Evolutionary conservation across 768 basidiomycete species (phyloP).

Genomic region (Hemileccinum rubropunctum): DNA sequence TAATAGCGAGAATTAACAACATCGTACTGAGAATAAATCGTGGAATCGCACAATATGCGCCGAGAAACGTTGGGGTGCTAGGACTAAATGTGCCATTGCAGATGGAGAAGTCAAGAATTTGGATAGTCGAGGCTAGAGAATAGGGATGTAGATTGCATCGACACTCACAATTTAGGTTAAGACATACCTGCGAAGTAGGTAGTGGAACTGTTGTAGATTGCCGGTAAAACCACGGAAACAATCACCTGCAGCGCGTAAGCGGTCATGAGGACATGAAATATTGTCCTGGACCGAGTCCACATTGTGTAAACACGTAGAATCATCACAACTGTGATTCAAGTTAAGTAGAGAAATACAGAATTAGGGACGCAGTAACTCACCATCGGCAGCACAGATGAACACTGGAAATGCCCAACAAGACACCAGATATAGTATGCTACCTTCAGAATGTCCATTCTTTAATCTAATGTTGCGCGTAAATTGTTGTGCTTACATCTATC

Average conservation of each 20-base stretch:
- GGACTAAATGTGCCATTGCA: not conserved
- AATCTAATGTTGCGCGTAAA: too few species aligned
- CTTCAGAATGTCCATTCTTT: not conserved
- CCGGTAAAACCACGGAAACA: not conserved
- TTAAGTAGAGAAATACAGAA: not conserved
- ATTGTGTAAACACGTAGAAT: slow-evolving; percentile 17
- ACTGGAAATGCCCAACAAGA: slow-evolving; percentile 10
- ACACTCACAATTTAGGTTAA: not conserved
- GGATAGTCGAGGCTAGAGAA: not conserved
- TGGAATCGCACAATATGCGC: not conserved
- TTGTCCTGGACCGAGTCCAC: slow-evolving; percentile 7
- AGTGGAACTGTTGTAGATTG: not conserved
- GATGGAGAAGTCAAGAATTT: not conserved
- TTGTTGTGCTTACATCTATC: slow-evolving; percentile 10
- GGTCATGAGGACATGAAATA: slow-evolving; percentile 5
- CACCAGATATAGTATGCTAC: not conserved
- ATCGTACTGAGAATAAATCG: slow-evolving; percentile 1
- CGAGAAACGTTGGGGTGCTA: not conserved
- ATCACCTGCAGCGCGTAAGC: not conserved
- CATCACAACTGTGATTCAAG: slow-evolving; percentile 13
- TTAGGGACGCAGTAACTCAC: slow-evolving; percentile 3
- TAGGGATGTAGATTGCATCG: too few species aligned
- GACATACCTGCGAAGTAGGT: slow-evolving; percentile 3
- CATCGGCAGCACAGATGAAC: slow-evolving; percentile 13
- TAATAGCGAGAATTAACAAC: slow-evolving; percentile 5